Evolutionary conservation across 306 rosid genomes (phyloP).

Genomic region (Fagus sylvatica): DNA sequence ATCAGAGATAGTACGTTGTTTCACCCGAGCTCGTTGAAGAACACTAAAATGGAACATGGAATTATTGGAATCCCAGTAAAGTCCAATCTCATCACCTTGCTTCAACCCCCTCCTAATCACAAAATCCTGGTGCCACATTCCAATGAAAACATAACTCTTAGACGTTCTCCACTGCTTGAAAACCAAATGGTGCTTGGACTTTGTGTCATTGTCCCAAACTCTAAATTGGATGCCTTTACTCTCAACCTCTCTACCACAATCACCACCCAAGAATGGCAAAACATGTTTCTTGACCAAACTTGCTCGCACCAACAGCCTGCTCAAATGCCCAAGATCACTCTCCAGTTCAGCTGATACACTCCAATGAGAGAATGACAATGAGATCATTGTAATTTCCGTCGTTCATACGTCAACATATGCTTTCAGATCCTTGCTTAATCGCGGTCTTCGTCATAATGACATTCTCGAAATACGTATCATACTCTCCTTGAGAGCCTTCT

Average conservation of each 20-base stretch:
- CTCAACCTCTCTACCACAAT: slow-evolving; percentile 26
- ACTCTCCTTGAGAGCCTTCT: too few relatives aligned
- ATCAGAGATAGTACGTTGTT: too few relatives aligned
- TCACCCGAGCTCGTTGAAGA: neutral
- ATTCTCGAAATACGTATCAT: too few relatives aligned
- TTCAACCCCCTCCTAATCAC: slow-evolving; percentile 32
- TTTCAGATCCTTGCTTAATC: too few relatives aligned
- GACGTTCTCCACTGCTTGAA: slow-evolving; percentile 43
- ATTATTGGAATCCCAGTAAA: slow-evolving; percentile 31
- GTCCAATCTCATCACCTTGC: slow-evolving; percentile 39
- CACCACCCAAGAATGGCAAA: slow-evolving; percentile 31
- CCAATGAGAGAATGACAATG: slow-evolving; percentile 22
- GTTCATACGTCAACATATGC: too few relatives aligned
- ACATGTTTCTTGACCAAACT: slow-evolving; percentile 33
- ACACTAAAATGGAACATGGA: slow-evolving; percentile 34
- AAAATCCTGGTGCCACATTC: slow-evolving; percentile 39
- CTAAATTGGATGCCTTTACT: slow-evolving; percentile 20
- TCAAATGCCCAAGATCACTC: slow-evolving; percentile 44
- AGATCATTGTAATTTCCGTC: too few relatives aligned
- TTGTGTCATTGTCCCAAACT: slow-evolving; percentile 38
- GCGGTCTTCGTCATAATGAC: too few relatives aligned
- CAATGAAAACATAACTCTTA: slow-evolving; percentile 38
- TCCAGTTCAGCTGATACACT: slow-evolving; percentile 19
- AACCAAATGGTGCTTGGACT: slow-evolving; percentile 27
- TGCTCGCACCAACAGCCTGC: slow-evolving; percentile 33